Evolutionary conservation across 148 eudicot species (phyloP), one percentile per base, ranked within the genome.

Genomic region (Linanthus parryae): DNA sequence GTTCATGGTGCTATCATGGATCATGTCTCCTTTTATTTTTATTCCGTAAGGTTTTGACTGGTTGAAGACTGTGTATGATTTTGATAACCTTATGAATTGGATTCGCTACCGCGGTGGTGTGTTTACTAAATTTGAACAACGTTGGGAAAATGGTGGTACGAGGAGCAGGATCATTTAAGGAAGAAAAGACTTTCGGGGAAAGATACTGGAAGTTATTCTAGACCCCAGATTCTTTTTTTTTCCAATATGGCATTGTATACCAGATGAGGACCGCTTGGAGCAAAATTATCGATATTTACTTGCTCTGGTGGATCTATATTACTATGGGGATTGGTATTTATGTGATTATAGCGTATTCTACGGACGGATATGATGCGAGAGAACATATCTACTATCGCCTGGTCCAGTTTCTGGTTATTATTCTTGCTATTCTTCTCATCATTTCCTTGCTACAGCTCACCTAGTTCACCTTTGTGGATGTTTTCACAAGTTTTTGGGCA

Each of bases 81-180:
- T 90, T 53, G 83, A 81, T 52, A 82, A 85, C 54, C 85, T 85
- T 63, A 78, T 85, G 88, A 80, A 78, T 61, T 90, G 97, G 97
- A 80, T 90, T 36, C 85, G 95, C 95, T 73, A 53, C 71, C 64
- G 63, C 26, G 92, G 95, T 64, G 82, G 95, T 63, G 83, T 90
- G 30, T 82, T 85, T 77, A 78, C 81, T 14, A 83, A 77, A 59
- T 25, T 91, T 56, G 97, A 90, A 42, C 81, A 90, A 76, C 73
- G 88, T 69, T 90, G 97, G 97, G 84, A 80, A 69, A 79, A 71
- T 90, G 97, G 97, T 90, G 97, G 97, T 58, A 72, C 7, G 97
- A 90, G 68, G 95, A 90, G 63, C 97, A 90, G 68, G 91, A 82
- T 62, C 97, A 90, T 75, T 54, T 90, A 10, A 90, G 88, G 52